Percentiles rank a stretch among this genome's conserved stretches.
Evolutionary conservation across 768 basidiomycete species (phyloP).

Genomic region (Hygrocybe punicea): DNA sequence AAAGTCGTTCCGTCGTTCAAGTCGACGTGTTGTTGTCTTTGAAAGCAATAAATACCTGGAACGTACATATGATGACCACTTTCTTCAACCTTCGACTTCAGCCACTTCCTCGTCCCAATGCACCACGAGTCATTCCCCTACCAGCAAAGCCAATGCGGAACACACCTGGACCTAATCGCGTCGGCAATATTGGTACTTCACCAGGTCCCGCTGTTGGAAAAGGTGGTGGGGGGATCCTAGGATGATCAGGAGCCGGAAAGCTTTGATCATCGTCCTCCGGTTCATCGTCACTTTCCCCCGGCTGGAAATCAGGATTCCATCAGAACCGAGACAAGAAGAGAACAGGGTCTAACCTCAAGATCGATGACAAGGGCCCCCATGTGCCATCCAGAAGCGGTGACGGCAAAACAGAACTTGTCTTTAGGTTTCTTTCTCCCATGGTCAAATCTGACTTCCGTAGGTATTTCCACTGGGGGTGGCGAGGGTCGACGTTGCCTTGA

Average conservation of each 20-base stretch:
- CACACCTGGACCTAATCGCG: conserved; percentile 16
- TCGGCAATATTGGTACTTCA: conserved; percentile 13
- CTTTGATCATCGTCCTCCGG: conserved; percentile 30
- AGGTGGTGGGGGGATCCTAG: conserved; percentile 8
- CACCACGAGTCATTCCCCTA: neutral
- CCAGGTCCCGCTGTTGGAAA: conserved; percentile 9
- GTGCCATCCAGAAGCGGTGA: conserved; percentile 88
- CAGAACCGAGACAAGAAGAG: conserved; percentile 7
- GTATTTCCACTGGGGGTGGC: conserved; percentile 50
- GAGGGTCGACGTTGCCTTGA: conserved; percentile 26
- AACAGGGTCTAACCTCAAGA: conserved; percentile 55
- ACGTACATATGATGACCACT: neutral
- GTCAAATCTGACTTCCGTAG: conserved; percentile 73
- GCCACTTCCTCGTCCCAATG: neutral
- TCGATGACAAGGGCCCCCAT: conserved; percentile 86
- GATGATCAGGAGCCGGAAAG: conserved; percentile 10
- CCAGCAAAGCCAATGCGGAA: conserved; percentile 63
- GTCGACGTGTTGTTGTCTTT: too few species aligned
- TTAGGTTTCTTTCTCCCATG: conserved; percentile 47
- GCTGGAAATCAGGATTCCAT: conserved; percentile 29
- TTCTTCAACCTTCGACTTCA: neutral
- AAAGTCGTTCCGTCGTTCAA: too few species aligned
- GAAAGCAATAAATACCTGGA: too few species aligned
- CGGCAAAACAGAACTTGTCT: conserved; percentile 72
- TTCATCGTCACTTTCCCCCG: conserved; percentile 38